These are phyloP conservation scores for Suaeda aralocaspica DNA, from an alignment of 148 eudicot genomes.

Conservation along the genomic window DNA sequence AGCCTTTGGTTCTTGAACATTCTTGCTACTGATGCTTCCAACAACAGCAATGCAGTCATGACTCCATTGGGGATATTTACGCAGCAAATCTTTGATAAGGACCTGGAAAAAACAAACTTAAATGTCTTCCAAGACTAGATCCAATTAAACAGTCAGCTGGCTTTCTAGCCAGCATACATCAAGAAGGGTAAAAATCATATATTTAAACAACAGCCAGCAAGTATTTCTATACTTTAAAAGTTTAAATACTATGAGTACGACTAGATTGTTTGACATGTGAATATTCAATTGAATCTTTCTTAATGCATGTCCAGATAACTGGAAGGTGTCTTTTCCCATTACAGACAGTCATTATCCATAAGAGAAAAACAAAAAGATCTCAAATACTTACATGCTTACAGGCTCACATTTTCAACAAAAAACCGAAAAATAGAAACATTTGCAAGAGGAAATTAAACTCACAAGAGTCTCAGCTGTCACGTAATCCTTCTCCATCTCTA, in stretches of 20 bases:
- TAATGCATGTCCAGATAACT: neutral
- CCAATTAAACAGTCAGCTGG: neutral
- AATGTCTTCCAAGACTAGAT: neutral
- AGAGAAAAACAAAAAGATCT: neutral
- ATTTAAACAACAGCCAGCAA: neutral
- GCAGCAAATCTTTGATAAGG: slow-evolving; percentile 92
- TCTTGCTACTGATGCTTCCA: slow-evolving; percentile 95
- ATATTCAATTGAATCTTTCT: neutral
- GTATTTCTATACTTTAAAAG: neutral
- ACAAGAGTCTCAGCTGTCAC: slow-evolving; percentile 99
- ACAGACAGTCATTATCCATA: neutral
- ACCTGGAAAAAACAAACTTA: slow-evolving; percentile 43
- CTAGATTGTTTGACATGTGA: slow-evolving; percentile 2
- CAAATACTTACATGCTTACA: neutral
- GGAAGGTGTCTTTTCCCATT: neutral
- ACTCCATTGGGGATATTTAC: slow-evolving; percentile 99
- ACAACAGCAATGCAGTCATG: slow-evolving; percentile 98
- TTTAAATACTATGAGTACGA: neutral
- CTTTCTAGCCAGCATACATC: slow-evolving; percentile 4
- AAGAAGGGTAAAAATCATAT: slow-evolving; percentile 1
- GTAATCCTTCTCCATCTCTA: slow-evolving; percentile 98
- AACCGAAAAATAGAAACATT: neutral
- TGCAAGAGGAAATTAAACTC: slow-evolving; percentile 21
- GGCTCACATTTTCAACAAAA: neutral
- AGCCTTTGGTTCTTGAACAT: slow-evolving; percentile 97